Base-by-base conservation (phyloP, 1,284 basidiomycete species). In the Ceratobasidium sp. region DNA sequence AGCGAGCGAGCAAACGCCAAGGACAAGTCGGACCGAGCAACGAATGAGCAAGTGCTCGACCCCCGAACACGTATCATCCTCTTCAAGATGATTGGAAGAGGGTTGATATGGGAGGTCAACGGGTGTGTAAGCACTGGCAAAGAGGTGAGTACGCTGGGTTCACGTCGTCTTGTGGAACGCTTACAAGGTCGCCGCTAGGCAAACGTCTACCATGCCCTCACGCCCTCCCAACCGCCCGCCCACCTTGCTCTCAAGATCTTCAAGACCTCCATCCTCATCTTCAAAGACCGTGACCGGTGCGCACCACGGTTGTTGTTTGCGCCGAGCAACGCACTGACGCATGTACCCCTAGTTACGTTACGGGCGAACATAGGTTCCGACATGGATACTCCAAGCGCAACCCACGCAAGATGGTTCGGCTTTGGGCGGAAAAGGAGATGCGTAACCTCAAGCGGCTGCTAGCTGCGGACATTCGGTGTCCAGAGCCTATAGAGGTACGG, bases 381-480 rank as follows among this genome's bases (percentile, higher is more conserved):
- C 90, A 93, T 78, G 97, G 97, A 7, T 99, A 99, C 84, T 92
- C 92, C 79, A 91, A 92, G 68, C 91, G 90, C 80, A 99, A 99
- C 82, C 97, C 98, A 9, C 90, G 98, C 52, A 99, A 99, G 85
- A 99, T 99, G 97, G 97, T 99, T 19, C 90, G 95, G 13, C 86
- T 99, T 7, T 99, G 98, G 98, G 98, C 98, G 0, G 98, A 99
- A 84, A 99, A 99, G 85, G 98, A 99, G 84, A 93, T 98, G 91
- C 90, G 98, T 22, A 99, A 99, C 82, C 85, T 99, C 78, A 93
- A 94, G 82, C 89, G 98, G 11, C 86, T 99, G 62, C 87, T 90
- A 9, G 85, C 90, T 34, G 95, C 95, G 7, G 96, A 94, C 0
- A 89, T 99, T 64, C 88, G 90, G 37, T 95, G 94, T 79, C 98